A percentile compares a stretch with the other conserved stretches of the same genome.
These are phyloP conservation scores for Alternaria atra DNA, from an alignment of 2,329 filamentous ascomycete species.

Conservation along the genomic window DNA sequence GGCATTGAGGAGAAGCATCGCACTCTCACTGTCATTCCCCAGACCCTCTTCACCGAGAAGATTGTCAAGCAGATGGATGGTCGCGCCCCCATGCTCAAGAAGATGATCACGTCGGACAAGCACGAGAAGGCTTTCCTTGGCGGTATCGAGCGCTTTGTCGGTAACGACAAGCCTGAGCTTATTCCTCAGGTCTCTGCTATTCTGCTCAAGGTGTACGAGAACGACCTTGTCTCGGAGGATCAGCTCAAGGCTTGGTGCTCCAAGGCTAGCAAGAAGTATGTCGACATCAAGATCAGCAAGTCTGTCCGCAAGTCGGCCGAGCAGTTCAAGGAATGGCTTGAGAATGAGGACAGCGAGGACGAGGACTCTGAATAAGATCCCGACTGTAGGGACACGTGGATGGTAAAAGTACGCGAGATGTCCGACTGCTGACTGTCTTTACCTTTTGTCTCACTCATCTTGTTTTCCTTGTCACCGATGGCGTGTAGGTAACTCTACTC, in stretches of 20 bases:
- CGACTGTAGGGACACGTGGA: not conserved
- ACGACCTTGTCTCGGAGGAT: constrained; percentile 89
- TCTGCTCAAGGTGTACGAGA: constrained; percentile 87
- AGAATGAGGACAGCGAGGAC: constrained; percentile 74
- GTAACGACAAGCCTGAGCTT: constrained; percentile 82
- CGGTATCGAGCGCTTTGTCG: constrained; percentile 91
- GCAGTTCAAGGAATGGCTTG: constrained; percentile 91
- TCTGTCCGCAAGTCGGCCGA: constrained; percentile 95
- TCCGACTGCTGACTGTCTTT: constrained; percentile 19
- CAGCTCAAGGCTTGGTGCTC: constrained; percentile 88
- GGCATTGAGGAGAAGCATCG: constrained; percentile 95
- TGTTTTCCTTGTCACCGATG: constrained; percentile 19
- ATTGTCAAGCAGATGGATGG: constrained; percentile 86
- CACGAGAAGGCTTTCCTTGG: constrained; percentile 96
- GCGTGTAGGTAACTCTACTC: constrained; percentile 35
- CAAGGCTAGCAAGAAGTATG: constrained; percentile 98
- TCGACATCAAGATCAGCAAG: constrained; percentile 86
- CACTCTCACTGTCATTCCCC: constrained; percentile 88
- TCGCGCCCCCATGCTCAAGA: constrained; percentile 88
- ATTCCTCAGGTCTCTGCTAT: constrained; percentile 83
- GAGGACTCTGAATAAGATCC: constrained; percentile 40
- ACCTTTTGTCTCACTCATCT: constrained; percentile 17
- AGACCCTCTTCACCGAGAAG: constrained; percentile 91
- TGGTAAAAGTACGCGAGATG: constrained; percentile 11
- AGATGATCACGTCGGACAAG: constrained; percentile 88